Base-by-base conservation (phyloP, 2,329 filamentous ascomycete species). In the Mariannaea elegans region DNA sequence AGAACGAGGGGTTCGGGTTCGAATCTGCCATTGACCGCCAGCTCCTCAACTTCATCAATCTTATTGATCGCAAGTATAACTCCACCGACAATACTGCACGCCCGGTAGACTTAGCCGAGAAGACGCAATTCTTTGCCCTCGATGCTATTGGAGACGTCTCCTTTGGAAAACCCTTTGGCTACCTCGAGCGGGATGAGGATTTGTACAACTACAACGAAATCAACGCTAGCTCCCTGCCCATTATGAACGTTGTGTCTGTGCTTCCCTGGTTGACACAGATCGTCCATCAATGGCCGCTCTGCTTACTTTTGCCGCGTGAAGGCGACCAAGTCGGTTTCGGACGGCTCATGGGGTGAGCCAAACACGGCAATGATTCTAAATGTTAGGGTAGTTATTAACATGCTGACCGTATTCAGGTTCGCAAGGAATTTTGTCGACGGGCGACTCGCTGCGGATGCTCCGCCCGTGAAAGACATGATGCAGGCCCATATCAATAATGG, bases 61-160 rank as follows among this genome's bases (percentile, higher is more conserved):
- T 86, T 3, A 76, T 87, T 31, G 76, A 80, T 16, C 66, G 65
- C 29, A 82, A 82, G 64, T 87, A 86, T 53, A 63, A 80, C 8
- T 79, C 78, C 3, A 78, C 66, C 1, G 67, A 75, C 3, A 61
- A 57, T 2, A 59, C 74, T 2, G 74, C 74, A 21, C 66, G 67
- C 0, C 75, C 73, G 0, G 73, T 86, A 56, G 82, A 87, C 63
- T 72, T 87, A 41, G 81, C 80, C 19, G 73, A 76, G 36, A 82
- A 82, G 61, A 78, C 80, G 3, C 81, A 82, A 21, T 84, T 80
- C 74, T 83, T 86, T 55, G 79, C 83, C 1, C 72, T 86, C 1
- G 84, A 87, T 56, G 81, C 83, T 2, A 82, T 87, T 39, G 81
- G 80, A 12, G 78, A 84, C 34, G 72, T 86, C 19, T 81, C 81